Evolutionary conservation across 495 filamentous ascomycete species (phyloP).

Genomic region (Elaphomyces granulatus): DNA sequence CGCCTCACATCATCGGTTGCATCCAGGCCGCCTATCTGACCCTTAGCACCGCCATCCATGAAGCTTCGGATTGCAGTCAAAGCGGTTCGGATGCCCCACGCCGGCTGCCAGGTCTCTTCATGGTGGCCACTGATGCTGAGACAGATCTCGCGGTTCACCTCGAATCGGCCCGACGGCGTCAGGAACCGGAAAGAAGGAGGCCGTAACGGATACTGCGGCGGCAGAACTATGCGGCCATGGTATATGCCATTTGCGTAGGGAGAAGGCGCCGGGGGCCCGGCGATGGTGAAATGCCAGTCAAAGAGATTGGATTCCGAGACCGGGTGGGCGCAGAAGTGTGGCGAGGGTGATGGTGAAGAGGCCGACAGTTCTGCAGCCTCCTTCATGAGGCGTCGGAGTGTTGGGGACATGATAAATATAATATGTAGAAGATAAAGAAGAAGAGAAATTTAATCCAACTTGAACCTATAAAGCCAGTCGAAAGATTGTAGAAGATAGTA

Average conservation of each 20-base stretch:
- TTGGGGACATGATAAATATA: slow-evolving; percentile 15
- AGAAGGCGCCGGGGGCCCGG: slow-evolving; percentile 68
- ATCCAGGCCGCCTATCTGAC: slow-evolving; percentile 84
- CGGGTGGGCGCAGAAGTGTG: slow-evolving; percentile 70
- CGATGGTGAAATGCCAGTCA: slow-evolving; percentile 99
- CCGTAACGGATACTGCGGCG: slow-evolving; percentile 72
- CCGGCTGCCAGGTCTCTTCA: slow-evolving; percentile 96
- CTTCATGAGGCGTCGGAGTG: slow-evolving; percentile 44
- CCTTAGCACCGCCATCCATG: slow-evolving; percentile 36
- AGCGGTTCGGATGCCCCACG: slow-evolving; percentile 74
- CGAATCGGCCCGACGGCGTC: slow-evolving; percentile 84
- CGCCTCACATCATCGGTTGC: slow-evolving; percentile 45
- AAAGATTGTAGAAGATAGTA: background rate
- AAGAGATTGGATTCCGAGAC: slow-evolving; percentile 73
- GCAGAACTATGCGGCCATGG: slow-evolving; percentile 89
- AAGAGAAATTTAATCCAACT: too few relatives aligned
- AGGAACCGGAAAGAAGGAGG: slow-evolving; percentile 91
- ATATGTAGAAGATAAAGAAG: slow-evolving; percentile 1
- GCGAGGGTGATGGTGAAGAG: slow-evolving; percentile 42
- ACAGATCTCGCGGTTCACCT: slow-evolving; percentile 94
- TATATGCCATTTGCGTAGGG: slow-evolving; percentile 73
- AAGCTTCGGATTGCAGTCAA: slow-evolving; percentile 39
- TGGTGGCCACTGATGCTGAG: slow-evolving; percentile 87
- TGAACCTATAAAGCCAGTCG: too few relatives aligned
- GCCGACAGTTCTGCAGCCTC: slow-evolving; percentile 73